Base-by-base conservation (phyloP, 2,329 filamentous ascomycete genomes). In the Penicillium sp. region DNA sequence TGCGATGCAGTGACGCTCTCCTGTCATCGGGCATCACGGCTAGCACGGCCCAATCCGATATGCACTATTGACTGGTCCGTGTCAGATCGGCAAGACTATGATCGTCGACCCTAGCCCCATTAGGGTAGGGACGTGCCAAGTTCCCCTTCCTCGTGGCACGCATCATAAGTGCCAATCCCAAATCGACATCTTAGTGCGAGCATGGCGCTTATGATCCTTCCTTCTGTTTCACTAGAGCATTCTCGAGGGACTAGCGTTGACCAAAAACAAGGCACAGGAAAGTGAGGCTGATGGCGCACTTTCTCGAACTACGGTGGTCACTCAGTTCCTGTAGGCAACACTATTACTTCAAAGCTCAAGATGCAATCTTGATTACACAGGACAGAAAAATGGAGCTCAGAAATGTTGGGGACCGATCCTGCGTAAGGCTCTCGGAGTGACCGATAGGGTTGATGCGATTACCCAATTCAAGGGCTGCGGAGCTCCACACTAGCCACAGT, bases 11-110 rank as follows among this genome's bases (percentile, higher is more conserved):
- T 16, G 23, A 29, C 35, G 3, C 26, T 8, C 13, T 29, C 9
- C 27, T 31, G 37, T 31, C 34, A 31, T 27, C 34, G 28, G n/a
- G 13, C 13, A 37, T 3, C 35, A 14, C 13, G 11, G 20, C 31
- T 41, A 32, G 48, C 41, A 26, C 23, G 22, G 37, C 34, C 44
- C 40, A 23, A 42, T 24, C 20, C 41, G 14, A 44, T 48, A 18
- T 29, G 36, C 50, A 52, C 50, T 55, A 55, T 50, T 51, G 49
- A 41, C 40, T 52, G 51, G 49, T 40, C 49, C 46, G 43, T 49
- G 49, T 18, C 42, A 46, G 52, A 57, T 58, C 52, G 44, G 42
- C 54, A 4, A 27, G 26, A 16, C 37, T 9, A 34, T 40, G 52
- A 57, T 58, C 54, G 28, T 23, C 41, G 16, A 46, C 6, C 18